A percentile compares a stretch with the other conserved stretches of the same genome.
Evolutionary conservation across 345 rosid genomes (phyloP).

Genomic region (Linum tenue): DNA sequence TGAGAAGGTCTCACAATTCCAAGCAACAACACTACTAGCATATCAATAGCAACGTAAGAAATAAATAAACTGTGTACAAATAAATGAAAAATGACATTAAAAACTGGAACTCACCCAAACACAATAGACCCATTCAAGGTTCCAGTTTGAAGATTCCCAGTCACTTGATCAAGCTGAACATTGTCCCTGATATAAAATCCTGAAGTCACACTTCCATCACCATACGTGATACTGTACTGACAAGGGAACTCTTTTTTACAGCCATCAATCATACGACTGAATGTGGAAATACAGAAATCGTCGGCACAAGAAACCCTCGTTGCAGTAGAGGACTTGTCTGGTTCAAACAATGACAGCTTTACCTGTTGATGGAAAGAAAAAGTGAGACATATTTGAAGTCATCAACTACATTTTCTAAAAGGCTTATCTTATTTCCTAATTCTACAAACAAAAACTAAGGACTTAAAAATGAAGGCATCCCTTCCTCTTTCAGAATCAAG

Average conservation of each 20-base stretch:
- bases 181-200: constrained; percentile 60
- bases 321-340: constrained; percentile 36
- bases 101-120: constrained; percentile 51
- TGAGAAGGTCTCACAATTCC: neutral
- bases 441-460: neutral
- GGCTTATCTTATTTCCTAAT: neutral
- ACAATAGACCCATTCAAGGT: constrained; percentile 38
- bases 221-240: constrained; percentile 54
- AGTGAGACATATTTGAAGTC: neutral
- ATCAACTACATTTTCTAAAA: too few species aligned
- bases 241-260: constrained; percentile 43
- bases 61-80: neutral
- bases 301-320: constrained; percentile 40
- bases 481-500: too few species aligned
- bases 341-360: constrained; percentile 42
- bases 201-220: constrained; percentile 70
- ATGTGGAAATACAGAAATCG: constrained; percentile 44
- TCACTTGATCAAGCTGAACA: constrained; percentile 36
- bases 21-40: neutral
- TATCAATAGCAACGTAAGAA: neutral
- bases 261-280: constrained; percentile 34
- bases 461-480: neutral
- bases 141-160: constrained; percentile 45
- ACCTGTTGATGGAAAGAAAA: constrained; percentile 35
- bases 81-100: neutral